phyloP scores from a whole-genome alignment of 179 eudicot species.

The Carnegiea gigantea region DNA sequence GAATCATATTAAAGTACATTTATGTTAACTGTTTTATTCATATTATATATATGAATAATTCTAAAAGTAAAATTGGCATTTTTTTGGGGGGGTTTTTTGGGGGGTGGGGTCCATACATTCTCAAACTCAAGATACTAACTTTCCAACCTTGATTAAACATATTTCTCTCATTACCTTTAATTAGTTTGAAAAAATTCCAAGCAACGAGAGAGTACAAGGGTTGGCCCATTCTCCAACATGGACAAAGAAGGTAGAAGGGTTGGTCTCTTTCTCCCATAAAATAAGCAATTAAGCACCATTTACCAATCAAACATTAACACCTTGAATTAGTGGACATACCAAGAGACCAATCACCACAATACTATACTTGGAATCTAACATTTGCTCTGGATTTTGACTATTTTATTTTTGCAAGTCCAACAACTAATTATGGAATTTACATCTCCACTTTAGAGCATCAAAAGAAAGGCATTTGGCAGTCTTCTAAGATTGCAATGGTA shows the following conservation, averaged over 20 bases:
- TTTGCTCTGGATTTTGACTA: not conserved
- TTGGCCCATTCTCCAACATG: not conserved
- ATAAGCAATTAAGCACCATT: not conserved
- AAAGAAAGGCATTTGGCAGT: not conserved
- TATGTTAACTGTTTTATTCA: no score
- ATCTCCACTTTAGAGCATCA: not conserved
- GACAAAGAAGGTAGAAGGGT: not conserved
- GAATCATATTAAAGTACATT: no score
- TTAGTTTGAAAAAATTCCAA: not conserved
- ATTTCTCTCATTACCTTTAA: not conserved
- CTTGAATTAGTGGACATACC: not conserved
- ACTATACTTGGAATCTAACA: not conserved
- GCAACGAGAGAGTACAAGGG: not conserved
- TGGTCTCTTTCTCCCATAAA: constrained; percentile 6
- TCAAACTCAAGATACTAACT: no score
- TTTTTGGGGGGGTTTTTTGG: no score
- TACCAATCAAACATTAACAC: constrained; percentile 1
- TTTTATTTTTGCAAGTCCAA: not conserved
- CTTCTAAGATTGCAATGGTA: not conserved
- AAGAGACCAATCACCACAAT: not conserved
- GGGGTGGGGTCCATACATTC: no score
- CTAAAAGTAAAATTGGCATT: no score
- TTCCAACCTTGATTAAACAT: not conserved
- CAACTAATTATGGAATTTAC: not conserved
- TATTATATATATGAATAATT: no score